Percentiles rank a stretch among this genome's conserved stretches.
phyloP scores from a whole-genome alignment of 129 eudicot species.

The Lactuca sativa region DNA sequence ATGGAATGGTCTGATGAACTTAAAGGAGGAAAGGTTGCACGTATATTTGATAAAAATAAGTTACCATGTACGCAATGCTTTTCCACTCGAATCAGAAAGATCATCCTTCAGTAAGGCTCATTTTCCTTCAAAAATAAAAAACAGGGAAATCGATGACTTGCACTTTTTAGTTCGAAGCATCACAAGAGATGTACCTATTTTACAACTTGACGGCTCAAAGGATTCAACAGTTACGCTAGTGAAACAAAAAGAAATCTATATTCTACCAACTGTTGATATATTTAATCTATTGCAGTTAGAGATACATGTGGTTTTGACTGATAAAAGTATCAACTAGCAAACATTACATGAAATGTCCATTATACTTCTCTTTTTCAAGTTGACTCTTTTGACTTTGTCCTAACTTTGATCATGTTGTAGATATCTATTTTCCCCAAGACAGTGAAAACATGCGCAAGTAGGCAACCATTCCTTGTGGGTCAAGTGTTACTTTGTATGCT shows the following conservation, averaged over 20 bases:
- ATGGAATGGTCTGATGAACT: conserved; percentile 90
- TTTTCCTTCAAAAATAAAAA: conserved; percentile 55
- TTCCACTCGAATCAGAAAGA: conserved; percentile 54
- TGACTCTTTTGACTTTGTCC: conserved; percentile 5
- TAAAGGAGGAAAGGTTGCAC: conserved; percentile 85
- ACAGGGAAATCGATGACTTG: conserved; percentile 39
- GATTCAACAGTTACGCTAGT: conserved; percentile 60
- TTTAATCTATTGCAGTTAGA: conserved; percentile 74
- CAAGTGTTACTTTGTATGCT: conserved; percentile 70
- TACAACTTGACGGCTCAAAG: conserved; percentile 44
- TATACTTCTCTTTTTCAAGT: too few relatives aligned
- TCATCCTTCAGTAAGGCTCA: conserved; percentile 66
- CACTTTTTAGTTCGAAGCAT: conserved; percentile 75
- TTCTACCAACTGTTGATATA: conserved; percentile 86
- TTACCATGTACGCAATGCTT: conserved; percentile 76
- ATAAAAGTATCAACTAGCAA: conserved; percentile 43
- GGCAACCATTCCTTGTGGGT: conserved; percentile 65
- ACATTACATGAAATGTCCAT: not conserved
- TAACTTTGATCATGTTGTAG: conserved; percentile 41
- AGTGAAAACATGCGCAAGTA: conserved; percentile 50
- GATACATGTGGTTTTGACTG: conserved; percentile 70
- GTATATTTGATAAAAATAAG: conserved; percentile 80
- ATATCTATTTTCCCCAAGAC: conserved; percentile 37
- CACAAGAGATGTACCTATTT: conserved; percentile 67
- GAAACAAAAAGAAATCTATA: conserved; percentile 83